phyloP scores from a whole-genome alignment of 345 rosid genomes.

The Salix caprea region DNA sequence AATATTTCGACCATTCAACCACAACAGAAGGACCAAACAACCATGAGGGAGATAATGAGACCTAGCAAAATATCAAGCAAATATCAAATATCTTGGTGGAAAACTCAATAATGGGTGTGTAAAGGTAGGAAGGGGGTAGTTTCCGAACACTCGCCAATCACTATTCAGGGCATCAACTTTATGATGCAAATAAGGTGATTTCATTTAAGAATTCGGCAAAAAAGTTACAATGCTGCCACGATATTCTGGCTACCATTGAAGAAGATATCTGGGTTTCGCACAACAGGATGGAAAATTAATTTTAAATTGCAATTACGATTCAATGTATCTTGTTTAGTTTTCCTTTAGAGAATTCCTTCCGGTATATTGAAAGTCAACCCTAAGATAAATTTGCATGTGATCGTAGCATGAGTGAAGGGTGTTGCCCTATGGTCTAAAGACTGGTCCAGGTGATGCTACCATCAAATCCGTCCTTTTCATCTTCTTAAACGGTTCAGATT shows the following conservation, averaged over 20 bases:
- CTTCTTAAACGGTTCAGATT: neutral
- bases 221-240: neutral
- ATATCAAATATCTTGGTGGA: neutral
- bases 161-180: neutral
- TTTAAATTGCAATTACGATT: neutral
- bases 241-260: neutral
- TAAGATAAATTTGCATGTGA: neutral
- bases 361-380: neutral
- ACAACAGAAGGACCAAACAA: too few relatives aligned
- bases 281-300: neutral
- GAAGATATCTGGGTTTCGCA: neutral
- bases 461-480: neutral
- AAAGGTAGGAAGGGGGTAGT: neutral
- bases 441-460: neutral
- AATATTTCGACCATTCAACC: too few relatives aligned
- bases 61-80: neutral
- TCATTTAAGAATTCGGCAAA: neutral
- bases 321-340: neutral
- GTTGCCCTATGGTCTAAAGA: neutral
- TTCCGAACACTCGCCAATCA: neutral
- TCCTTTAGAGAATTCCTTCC: neutral
- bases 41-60: too few relatives aligned
- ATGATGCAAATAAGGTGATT: neutral
- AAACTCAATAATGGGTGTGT: neutral
- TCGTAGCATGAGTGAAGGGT: neutral